Percentiles rank a stretch among this genome's conserved stretches.
Conservation (phyloP, 192 early-diverging fungal species). For the Backusella parvicylindrica region DNA sequence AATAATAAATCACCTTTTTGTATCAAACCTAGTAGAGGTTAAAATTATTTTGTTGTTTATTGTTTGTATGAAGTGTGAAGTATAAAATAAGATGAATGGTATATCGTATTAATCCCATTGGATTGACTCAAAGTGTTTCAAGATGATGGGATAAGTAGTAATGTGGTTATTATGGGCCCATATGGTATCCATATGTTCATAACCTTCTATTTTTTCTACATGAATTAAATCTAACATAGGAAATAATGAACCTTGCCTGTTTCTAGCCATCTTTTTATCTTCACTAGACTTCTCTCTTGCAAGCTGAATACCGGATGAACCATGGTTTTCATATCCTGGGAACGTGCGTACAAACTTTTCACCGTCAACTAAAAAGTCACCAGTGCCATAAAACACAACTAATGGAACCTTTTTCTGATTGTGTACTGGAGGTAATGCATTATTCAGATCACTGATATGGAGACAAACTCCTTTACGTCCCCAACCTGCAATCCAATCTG, state of each 20-base stretch:
- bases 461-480: slow-evolving; percentile 21
- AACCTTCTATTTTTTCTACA: slow-evolving; percentile 30
- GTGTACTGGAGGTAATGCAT: background rate
- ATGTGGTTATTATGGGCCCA: slow-evolving; percentile 33
- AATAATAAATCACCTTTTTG: background rate
- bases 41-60: background rate
- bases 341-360: slow-evolving; percentile 16
- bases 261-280: background rate
- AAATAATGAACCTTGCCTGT: background rate
- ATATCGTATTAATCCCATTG: background rate
- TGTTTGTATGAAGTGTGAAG: background rate
- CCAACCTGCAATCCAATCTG: slow-evolving; percentile 33
- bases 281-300: background rate
- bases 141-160: slow-evolving; percentile 22
- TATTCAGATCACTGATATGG: background rate
- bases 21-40: background rate
- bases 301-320: background rate
- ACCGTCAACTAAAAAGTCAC: slow-evolving; percentile 45
- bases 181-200: slow-evolving; percentile 44
- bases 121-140: background rate
- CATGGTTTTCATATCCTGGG: slow-evolving; percentile 14
- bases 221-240: slow-evolving; percentile 25
- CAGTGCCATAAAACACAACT: slow-evolving; percentile 44
- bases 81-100: background rate
- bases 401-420: slow-evolving; percentile 28